Evolutionary conservation across 345 rosid genomes (phyloP).

Genomic region (Carallia brachiata): DNA sequence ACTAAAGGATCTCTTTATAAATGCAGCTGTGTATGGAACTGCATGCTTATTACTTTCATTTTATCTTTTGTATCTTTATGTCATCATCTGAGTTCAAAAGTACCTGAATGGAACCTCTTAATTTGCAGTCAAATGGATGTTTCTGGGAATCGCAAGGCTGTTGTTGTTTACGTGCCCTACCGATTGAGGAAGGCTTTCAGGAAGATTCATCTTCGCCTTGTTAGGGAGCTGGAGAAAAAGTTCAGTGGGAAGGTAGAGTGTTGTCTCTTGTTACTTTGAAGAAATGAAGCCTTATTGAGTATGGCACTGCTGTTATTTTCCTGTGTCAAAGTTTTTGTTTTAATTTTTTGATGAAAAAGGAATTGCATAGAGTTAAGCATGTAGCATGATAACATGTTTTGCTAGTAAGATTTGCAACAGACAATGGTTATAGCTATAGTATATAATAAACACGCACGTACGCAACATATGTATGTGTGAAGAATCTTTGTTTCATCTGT

Average conservation of each 20-base stretch:
- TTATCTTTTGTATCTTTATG: background rate
- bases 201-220: conserved; percentile 79
- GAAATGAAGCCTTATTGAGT: too few relatives aligned
- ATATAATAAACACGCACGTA: too few relatives aligned
- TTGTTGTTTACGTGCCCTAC: conserved; percentile 74
- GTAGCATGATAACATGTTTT: too few relatives aligned
- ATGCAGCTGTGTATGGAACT: conserved; percentile 59
- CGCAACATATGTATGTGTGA: too few relatives aligned
- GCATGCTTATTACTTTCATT: background rate
- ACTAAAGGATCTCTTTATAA: conserved; percentile 76
- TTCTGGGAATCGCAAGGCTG: conserved; percentile 72
- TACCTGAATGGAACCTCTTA: conserved; percentile 1
- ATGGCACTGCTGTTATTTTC: background rate
- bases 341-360: background rate
- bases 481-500: too few relatives aligned
- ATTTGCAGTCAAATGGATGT: conserved; percentile 68
- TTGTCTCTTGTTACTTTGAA: too few relatives aligned
- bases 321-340: background rate
- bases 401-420: too few relatives aligned
- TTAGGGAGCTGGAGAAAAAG: conserved; percentile 88
- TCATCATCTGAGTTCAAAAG: background rate
- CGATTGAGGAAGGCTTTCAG: conserved; percentile 85
- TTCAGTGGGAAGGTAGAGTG: conserved; percentile 81
- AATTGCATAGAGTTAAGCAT: too few relatives aligned
- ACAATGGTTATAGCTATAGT: too few relatives aligned